A percentile compares a stretch with the other conserved stretches of the same genome.
These are phyloP conservation scores for Terfezia boudieri DNA, from an alignment of 495 filamentous ascomycete genomes.

Conservation along the genomic window DNA sequence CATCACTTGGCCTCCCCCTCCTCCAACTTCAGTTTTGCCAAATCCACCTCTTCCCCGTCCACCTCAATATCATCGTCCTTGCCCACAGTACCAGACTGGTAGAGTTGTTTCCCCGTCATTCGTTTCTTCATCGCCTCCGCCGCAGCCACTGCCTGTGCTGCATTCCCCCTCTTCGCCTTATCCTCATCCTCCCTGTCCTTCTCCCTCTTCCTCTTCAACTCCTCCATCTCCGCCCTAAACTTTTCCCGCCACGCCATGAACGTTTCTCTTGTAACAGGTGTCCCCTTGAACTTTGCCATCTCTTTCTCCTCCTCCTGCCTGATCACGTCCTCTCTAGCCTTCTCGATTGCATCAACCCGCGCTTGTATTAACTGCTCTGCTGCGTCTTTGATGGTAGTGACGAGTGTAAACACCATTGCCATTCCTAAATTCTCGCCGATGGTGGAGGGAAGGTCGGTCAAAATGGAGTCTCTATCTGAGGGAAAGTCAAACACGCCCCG, in stretches of 20 bases:
- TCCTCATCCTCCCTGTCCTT: conserved; percentile 14
- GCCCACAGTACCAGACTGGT: conserved; percentile 6
- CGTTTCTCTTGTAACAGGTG: conserved; percentile 57
- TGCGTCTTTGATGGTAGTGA: conserved; percentile 64
- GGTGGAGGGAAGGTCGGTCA: conserved; percentile 41
- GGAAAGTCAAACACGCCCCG: conserved; percentile 36
- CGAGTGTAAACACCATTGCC: conserved; percentile 92
- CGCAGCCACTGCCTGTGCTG: conserved; percentile 4
- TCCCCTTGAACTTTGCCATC: conserved; percentile 91
- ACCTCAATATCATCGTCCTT: conserved; percentile 10
- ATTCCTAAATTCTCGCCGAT: conserved; percentile 84
- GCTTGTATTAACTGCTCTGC: conserved; percentile 59
- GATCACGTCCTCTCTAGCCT: conserved; percentile 40
- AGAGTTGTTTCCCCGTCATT: conserved; percentile 11
- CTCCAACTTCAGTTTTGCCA: conserved; percentile 14
- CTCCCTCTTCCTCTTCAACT: conserved; percentile 2
- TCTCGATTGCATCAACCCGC: conserved; percentile 36
- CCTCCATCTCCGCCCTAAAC: conserved; percentile 64
- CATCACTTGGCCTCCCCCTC: conserved; percentile 3
- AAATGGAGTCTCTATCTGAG: conserved; percentile 46
- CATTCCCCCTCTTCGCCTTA: conserved; percentile 7
- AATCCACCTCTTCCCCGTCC: conserved; percentile 11
- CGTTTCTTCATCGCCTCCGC: conserved; percentile 20
- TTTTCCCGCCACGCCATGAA: conserved; percentile 60
- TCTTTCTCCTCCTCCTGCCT: conserved; percentile 67